Base-by-base conservation (phyloP, 192 early-diverging fungal genomes). In the Mortierella antarctica region DNA sequence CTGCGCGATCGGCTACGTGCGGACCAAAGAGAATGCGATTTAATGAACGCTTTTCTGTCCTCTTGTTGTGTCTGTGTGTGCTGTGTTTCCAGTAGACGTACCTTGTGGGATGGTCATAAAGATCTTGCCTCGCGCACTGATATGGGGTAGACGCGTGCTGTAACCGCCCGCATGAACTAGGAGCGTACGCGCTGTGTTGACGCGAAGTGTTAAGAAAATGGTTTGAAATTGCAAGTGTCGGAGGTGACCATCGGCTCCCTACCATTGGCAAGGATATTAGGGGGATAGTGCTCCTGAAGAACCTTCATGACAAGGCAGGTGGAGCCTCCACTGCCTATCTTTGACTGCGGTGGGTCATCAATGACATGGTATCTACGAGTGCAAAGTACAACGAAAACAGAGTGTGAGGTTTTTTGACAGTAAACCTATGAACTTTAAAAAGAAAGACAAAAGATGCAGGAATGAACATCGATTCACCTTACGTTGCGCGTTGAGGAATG, bases 151-250 rank as follows among this genome's bases (percentile, higher is more conserved):
- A 57, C 83, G 69, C 11, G 73, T 85, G 31, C 81, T 79, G 58
- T 85, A 85, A 0, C 83, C 83, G 12, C 83, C 83, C 21, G 83
- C 74, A 57, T 85, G 83, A 45, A 85, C 78, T 39, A 85, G 52
- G 9, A 85, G 70, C 14, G 71, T 60, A 2, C 71, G 62, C 4
- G 67, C 80, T 82, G 55, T 11, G 12, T 42, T n/a, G 39, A 65
- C 17, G 18, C 5, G 20, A 0, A 65, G 63, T 52, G 17, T 50
- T 11, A 56, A 54, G 51, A 5, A 67, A n/a, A 21, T 9, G 41
- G 31, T 39, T 13, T 11, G 39, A 39, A 15, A 7, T 56, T 20
- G 20, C 4, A 64, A 6, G 12, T 39, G 21, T 64, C 21, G 8
- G 47, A 49, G 18, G 53, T 13, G 20, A 46, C 15, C 8, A 21